Base-by-base conservation (phyloP, 495 filamentous ascomycete species). In the Penicillium bovifimosum region DNA sequence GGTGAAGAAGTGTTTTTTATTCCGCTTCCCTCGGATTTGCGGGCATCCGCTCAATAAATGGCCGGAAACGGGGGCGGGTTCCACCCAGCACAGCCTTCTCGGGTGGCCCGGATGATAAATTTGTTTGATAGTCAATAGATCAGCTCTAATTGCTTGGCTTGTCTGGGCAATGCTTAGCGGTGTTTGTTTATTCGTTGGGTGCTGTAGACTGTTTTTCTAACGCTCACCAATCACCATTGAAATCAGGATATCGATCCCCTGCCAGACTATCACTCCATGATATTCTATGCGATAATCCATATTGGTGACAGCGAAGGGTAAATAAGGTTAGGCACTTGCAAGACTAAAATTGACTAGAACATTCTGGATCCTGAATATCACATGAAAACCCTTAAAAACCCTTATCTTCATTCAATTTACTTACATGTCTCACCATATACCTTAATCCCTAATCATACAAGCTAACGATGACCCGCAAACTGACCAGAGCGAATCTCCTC, bases 71-170 rank as follows among this genome's bases (percentile, higher is more conserved):
- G 49, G 13, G 60, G 20, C 20, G 64, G 64, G 61, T 63, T 69
- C 69, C 67, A 68, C 68, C 68, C 62, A 50, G 57, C 68, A 70
- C 66, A 71, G 68, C 66, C 70, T 64, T 55, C 67, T 64, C 66
- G 54, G 58, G 48, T 50, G 35, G 24, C 16, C 58, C 69, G 69
- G 67, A 50, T 33, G 48, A 5, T 32, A 6, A 31, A 32, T 11
- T 41, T 56, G 4, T 24, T 24, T 24, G 20, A 24, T 24, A 24
- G 20, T 24, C 20, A 4, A 24, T 24, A 24, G 20, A 24, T 4
- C 20, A 24, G 20, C 2, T 24, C 4, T 24, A 24, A 24, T 24
- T 24, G 20, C 20, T 24, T 24, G 20, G 20, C 20, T 24, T 16
- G n/a, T 28, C 45, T 36, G 28, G 27, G 26, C 44, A 34, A 47